phyloP scores from a whole-genome alignment of 352 stramenopile species.

The Plasmopara halstedii region DNA sequence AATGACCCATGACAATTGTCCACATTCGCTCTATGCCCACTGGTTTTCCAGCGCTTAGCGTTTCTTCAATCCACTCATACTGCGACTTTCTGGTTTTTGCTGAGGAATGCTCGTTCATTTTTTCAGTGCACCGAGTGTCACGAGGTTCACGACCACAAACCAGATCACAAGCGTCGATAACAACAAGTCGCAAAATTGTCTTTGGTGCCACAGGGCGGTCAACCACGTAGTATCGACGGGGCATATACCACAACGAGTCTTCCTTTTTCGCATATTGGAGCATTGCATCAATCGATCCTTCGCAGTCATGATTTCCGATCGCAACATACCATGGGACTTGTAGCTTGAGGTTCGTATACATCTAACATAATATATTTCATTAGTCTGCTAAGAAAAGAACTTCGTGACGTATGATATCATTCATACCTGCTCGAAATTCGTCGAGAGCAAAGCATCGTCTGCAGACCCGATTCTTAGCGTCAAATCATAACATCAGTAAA shows the following conservation, averaged over 20 bases:
- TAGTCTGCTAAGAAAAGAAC: not conserved
- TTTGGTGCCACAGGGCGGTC: slow-evolving; percentile 71
- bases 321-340: slow-evolving; percentile 82
- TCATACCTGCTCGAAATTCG: slow-evolving; percentile 68
- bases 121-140: slow-evolving; percentile 63
- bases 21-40: slow-evolving; percentile 72
- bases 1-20: slow-evolving; percentile 80
- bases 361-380: slow-evolving; percentile 24
- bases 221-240: slow-evolving; percentile 69
- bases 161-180: slow-evolving; percentile 75
- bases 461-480: slow-evolving; percentile 42
- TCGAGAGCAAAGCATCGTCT: slow-evolving; percentile 47
- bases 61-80: slow-evolving; percentile 73
- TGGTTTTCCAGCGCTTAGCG: slow-evolving; percentile 48
- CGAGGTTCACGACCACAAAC: slow-evolving; percentile 75
- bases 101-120: slow-evolving; percentile 77
- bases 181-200: slow-evolving; percentile 72
- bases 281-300: slow-evolving; percentile 77
- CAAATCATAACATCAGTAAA: not conserved
- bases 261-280: slow-evolving; percentile 65
- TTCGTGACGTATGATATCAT: not conserved
- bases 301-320: slow-evolving; percentile 85
- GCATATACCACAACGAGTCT: slow-evolving; percentile 73
- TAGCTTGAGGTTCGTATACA: slow-evolving; percentile 60
- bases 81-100: slow-evolving; percentile 44